Evolutionary conservation across 2,329 filamentous ascomycete species (phyloP).

Genomic region (Pseudogymnoascus verrucosus): DNA sequence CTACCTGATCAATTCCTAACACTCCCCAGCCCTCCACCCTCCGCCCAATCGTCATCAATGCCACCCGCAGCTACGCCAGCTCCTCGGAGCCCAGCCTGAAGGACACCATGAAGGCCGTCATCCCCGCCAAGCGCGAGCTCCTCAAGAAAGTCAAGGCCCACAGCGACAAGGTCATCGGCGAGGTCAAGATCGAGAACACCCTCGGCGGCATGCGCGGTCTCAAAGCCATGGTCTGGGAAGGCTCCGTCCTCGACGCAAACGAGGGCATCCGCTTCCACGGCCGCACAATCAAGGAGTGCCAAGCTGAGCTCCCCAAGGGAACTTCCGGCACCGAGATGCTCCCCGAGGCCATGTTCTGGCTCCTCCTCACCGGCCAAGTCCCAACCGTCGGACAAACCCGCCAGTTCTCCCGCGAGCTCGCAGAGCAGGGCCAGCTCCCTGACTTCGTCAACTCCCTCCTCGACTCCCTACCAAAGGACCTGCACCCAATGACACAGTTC

Average conservation of each 20-base stretch:
- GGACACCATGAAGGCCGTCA: slow-evolving; percentile 70
- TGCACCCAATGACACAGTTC: slow-evolving; percentile 98
- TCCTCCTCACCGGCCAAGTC: slow-evolving; percentile 86
- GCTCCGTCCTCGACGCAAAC: slow-evolving; percentile 90
- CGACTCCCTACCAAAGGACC: slow-evolving; percentile 76
- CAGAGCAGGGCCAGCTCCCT: slow-evolving; percentile 76
- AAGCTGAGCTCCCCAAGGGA: slow-evolving; percentile 86
- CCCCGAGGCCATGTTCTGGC: slow-evolving; percentile 99
- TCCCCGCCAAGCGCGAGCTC: slow-evolving; percentile 88
- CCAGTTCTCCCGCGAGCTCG: slow-evolving; percentile 74
- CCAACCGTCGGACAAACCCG: slow-evolving; percentile 77
- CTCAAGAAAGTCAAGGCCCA: slow-evolving; percentile 89
- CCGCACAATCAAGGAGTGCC: slow-evolving; percentile 96
- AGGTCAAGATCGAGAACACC: slow-evolving; percentile 89
- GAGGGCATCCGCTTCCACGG: slow-evolving; percentile 98
- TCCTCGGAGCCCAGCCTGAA: slow-evolving; percentile 84
- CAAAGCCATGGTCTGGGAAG: slow-evolving; percentile 98
- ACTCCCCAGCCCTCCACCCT: slow-evolving; percentile 24
- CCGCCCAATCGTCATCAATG: slow-evolving; percentile 26
- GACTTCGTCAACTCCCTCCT: slow-evolving; percentile 80
- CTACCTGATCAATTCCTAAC: slow-evolving; percentile 7
- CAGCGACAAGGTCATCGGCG: slow-evolving; percentile 73
- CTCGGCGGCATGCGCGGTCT: slow-evolving; percentile 95
- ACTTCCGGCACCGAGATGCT: slow-evolving; percentile 92
- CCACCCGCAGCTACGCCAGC: slow-evolving; percentile 57